These are phyloP conservation scores for Ulvella scutata DNA, from an alignment of 139 green algal genomes.

Conservation along the genomic window DNA sequence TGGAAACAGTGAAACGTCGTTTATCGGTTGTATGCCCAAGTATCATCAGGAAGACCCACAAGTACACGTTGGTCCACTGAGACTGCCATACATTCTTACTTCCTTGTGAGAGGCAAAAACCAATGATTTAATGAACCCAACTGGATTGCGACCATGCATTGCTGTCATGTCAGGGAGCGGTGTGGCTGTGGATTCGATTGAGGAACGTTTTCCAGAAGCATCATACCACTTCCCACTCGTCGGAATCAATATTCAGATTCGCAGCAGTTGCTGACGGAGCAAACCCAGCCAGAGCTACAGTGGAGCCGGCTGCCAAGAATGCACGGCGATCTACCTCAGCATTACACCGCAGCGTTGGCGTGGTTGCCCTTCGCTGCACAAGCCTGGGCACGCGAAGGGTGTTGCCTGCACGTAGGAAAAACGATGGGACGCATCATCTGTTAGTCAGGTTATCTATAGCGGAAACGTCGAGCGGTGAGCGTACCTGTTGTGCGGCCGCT, in stretches of 20 bases:
- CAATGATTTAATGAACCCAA: not conserved
- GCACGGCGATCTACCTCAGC: not conserved
- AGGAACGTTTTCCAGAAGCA: not conserved
- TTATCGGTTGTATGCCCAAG: not conserved
- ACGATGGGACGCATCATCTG: no score
- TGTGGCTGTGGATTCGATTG: not conserved
- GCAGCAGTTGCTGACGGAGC: not conserved
- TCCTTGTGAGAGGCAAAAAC: not conserved
- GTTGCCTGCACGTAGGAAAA: no score
- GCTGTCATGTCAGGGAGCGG: not conserved
- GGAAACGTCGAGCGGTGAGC: no score
- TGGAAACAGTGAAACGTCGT: not conserved
- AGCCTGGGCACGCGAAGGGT: not conserved
- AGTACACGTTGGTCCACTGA: not conserved
- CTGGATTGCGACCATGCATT: not conserved
- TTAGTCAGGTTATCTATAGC: no score
- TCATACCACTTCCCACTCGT: not conserved
- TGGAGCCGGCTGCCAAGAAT: not conserved
- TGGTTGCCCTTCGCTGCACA: not conserved
- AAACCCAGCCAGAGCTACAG: not conserved
- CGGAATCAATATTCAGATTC: slow-evolving; percentile 4
- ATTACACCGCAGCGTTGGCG: not conserved
- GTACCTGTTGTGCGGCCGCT: no score
- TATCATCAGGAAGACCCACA: not conserved
- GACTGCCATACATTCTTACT: not conserved